Evolutionary conservation across 2,329 filamentous ascomycete species (phyloP).

Genomic region (Trichoderma koningii): DNA sequence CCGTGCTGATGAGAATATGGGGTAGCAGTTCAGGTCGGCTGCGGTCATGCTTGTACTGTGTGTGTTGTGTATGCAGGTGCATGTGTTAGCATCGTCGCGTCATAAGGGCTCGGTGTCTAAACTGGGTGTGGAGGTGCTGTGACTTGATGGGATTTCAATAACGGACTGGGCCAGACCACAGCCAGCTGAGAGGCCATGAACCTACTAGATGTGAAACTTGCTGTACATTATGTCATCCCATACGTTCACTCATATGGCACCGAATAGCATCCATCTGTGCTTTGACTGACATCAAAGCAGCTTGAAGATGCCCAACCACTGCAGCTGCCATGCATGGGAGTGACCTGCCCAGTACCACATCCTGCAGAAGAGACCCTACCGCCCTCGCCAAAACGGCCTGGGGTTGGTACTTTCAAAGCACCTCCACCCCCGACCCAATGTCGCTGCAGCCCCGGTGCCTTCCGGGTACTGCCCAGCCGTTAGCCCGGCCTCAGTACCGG

Average conservation of each 20-base stretch:
- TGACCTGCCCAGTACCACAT: neutral
- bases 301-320: neutral
- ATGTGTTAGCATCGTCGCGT: conserved; percentile 11
- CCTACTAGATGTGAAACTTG: no score
- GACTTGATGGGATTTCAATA: neutral
- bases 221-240: no score
- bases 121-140: neutral
- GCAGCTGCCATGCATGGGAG: conserved; percentile 1
- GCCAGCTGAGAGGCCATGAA: neutral
- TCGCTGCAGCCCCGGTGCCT: neutral
- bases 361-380: neutral
- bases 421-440: neutral
- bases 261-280: neutral
- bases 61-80: neutral
- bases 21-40: neutral
- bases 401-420: neutral
- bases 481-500: conserved; percentile 8
- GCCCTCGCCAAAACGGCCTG: conserved; percentile 16
- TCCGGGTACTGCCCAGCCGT: conserved; percentile 2
- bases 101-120: conserved; percentile 21
- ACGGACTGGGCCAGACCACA: neutral
- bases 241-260: no score
- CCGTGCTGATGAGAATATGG: neutral
- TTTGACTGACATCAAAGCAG: neutral
- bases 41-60: neutral